Percentiles rank a stretch among this genome's conserved stretches.
Evolutionary conservation across 148 eudicot species (phyloP).

Genomic region (Rheum nobile): DNA sequence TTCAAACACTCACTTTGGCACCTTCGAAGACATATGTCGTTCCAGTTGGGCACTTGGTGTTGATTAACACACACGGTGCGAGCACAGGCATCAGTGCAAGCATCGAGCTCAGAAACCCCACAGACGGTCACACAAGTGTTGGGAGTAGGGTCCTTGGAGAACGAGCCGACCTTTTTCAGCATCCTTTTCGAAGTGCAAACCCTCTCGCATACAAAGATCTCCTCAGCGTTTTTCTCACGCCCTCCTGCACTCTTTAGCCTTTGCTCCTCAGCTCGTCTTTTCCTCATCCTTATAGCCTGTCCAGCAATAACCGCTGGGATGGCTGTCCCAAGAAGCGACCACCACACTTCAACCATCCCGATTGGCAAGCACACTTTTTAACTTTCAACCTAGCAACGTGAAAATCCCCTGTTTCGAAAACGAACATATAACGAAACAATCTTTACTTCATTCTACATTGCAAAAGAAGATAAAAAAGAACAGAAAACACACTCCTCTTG

Average conservation of each 20-base stretch:
- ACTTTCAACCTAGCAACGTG: background rate
- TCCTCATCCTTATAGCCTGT: conserved; percentile 45
- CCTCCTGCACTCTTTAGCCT: conserved; percentile 44
- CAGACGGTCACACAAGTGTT: conserved; percentile 61
- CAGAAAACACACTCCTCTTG: too few species aligned
- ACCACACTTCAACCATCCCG: conserved; percentile 58
- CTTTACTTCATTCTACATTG: too few species aligned
- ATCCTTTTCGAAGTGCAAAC: conserved; percentile 59
- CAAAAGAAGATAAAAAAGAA: too few species aligned
- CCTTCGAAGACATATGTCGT: conserved; percentile 44
- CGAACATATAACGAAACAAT: background rate
- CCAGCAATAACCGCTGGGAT: conserved; percentile 48
- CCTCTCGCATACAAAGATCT: conserved; percentile 56
- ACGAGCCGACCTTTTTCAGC: conserved; percentile 55
- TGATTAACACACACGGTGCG: conserved; percentile 57
- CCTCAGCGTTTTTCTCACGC: conserved; percentile 45
- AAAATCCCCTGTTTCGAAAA: too few species aligned
- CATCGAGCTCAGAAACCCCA: conserved; percentile 55
- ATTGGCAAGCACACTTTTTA: too few species aligned
- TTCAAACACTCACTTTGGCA: conserved; percentile 53
- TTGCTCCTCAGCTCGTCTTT: conserved; percentile 49
- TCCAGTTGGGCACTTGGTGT: conserved; percentile 67
- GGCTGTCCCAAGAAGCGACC: conserved; percentile 53
- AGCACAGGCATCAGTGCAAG: conserved; percentile 59
- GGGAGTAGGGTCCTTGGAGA: conserved; percentile 57